phyloP scores from a whole-genome alignment of 805 yeast species.

The Yamadazyma scolyti region DNA sequence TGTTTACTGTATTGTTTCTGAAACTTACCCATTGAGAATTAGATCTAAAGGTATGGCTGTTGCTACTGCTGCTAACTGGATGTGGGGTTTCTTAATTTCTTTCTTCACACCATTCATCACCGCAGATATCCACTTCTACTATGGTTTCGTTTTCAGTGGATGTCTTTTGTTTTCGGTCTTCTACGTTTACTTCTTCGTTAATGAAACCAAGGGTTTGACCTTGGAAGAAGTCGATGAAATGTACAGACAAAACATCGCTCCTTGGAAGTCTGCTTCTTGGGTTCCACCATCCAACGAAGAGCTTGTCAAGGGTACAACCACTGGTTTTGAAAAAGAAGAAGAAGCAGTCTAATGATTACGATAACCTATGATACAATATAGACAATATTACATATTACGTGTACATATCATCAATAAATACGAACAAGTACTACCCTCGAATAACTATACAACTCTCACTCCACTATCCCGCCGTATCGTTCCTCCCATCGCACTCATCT shows the following conservation, averaged over 20 bases:
- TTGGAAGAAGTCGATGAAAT: slow-evolving; percentile 78
- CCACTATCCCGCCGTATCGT: no score
- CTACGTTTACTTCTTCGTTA: slow-evolving; percentile 69
- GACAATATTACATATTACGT: no score
- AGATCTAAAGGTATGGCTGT: slow-evolving; percentile 60
- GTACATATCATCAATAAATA: no score
- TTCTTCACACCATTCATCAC: slow-evolving; percentile 67
- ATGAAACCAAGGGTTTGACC: slow-evolving; percentile 77
- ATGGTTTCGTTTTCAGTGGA: slow-evolving; percentile 65
- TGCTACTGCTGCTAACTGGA: slow-evolving; percentile 64
- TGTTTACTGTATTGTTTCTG: slow-evolving; percentile 61
- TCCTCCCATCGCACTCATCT: no score
- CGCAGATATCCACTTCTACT: slow-evolving; percentile 54
- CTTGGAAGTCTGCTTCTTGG: slow-evolving; percentile 46
- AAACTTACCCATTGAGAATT: slow-evolving; percentile 63
- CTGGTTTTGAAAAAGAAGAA: slow-evolving; percentile 7
- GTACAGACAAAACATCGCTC: slow-evolving; percentile 40
- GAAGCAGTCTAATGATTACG: no score
- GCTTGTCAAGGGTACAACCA: slow-evolving; percentile 6
- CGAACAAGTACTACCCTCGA: no score
- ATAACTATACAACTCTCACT: no score
- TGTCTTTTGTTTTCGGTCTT: slow-evolving; percentile 59
- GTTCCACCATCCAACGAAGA: slow-evolving; percentile 41
- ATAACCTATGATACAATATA: no score
- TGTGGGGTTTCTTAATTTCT: slow-evolving; percentile 58